Percentiles rank a stretch among this genome's conserved stretches.
These are phyloP conservation scores for Diplodia seriata DNA, from an alignment of 2,329 filamentous ascomycete genomes.

Conservation along the genomic window DNA sequence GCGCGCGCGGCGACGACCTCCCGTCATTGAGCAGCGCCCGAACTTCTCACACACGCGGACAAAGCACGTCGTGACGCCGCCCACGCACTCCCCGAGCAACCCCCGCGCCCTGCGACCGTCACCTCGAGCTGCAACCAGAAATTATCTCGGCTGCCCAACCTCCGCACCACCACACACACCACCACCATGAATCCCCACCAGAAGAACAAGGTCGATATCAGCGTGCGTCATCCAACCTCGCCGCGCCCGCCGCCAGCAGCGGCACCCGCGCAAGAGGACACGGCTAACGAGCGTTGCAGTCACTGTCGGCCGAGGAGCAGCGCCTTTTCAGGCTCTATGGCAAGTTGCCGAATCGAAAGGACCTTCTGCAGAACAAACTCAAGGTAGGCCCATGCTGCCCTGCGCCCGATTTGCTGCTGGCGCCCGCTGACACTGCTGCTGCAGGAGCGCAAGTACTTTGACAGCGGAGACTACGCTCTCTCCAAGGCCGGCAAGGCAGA, in stretches of 20 bases:
- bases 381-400: conserved; percentile 63
- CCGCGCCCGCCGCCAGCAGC: neutral
- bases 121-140: conserved; percentile 8
- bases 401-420: neutral
- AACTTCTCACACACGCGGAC: conserved; percentile 22
- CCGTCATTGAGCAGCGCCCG: conserved; percentile 17
- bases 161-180: conserved; percentile 11
- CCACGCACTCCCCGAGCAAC: conserved; percentile 5
- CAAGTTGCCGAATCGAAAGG: conserved; percentile 95
- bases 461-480: conserved; percentile 94
- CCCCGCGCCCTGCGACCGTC: conserved; percentile 23
- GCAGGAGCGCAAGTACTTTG: conserved; percentile 93
- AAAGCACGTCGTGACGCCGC: conserved; percentile 25
- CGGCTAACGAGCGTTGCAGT: conserved; percentile 60
- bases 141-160: conserved; percentile 8
- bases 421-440: conserved; percentile 8
- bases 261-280: neutral
- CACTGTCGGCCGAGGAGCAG: conserved; percentile 92
- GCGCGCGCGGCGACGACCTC: conserved; percentile 20
- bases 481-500: conserved; percentile 97
- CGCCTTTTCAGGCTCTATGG: conserved; percentile 96
- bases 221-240: conserved; percentile 65
- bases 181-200: conserved; percentile 87
- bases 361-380: conserved; percentile 96
- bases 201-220: conserved; percentile 98